Evolutionary conservation across 2,329 filamentous ascomycete species (phyloP).

Genomic region (Sarocladium brachiariae): DNA sequence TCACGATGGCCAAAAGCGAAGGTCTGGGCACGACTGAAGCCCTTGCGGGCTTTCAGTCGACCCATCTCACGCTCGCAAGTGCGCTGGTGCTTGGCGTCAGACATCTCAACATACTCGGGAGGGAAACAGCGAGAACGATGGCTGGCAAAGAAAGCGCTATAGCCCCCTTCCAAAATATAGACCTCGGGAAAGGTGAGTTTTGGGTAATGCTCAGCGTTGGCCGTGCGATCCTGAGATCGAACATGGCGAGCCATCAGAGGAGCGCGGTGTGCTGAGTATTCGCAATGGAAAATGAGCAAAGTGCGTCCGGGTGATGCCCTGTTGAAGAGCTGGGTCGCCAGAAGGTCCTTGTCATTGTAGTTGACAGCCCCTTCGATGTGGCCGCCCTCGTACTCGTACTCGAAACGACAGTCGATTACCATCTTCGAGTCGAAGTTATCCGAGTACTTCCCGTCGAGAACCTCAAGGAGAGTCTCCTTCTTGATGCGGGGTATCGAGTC

Average conservation of each 20-base stretch:
- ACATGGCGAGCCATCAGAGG: conserved; percentile 95
- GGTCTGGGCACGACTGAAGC: conserved; percentile 80
- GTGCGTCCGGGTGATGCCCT: conserved; percentile 61
- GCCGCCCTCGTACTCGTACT: conserved; percentile 96
- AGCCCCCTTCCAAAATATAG: conserved; percentile 94
- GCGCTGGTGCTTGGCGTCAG: conserved; percentile 79
- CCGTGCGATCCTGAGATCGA: conserved; percentile 77
- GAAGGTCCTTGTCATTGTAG: conserved; percentile 90
- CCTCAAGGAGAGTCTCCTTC: conserved; percentile 72
- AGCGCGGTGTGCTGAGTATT: conserved; percentile 94
- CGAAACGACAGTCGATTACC: conserved; percentile 93
- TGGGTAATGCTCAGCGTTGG: conserved; percentile 83
- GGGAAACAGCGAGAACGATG: conserved; percentile 80
- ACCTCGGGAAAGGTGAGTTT: conserved; percentile 90
- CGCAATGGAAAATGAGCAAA: conserved; percentile 89
- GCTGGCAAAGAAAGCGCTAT: conserved; percentile 83
- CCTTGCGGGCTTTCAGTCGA: conserved; percentile 82
- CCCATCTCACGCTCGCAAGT: conserved; percentile 94
- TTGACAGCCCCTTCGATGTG: conserved; percentile 93
- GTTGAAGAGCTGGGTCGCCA: conserved; percentile 73
- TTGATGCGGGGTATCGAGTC: conserved; percentile 87
- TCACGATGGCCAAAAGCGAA: conserved; percentile 84
- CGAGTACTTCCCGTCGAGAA: conserved; percentile 79
- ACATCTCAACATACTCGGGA: conserved; percentile 96
- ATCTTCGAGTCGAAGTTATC: conserved; percentile 72